Base-by-base conservation (phyloP, 306 rosid genomes). In the Alnus glutinosa region DNA sequence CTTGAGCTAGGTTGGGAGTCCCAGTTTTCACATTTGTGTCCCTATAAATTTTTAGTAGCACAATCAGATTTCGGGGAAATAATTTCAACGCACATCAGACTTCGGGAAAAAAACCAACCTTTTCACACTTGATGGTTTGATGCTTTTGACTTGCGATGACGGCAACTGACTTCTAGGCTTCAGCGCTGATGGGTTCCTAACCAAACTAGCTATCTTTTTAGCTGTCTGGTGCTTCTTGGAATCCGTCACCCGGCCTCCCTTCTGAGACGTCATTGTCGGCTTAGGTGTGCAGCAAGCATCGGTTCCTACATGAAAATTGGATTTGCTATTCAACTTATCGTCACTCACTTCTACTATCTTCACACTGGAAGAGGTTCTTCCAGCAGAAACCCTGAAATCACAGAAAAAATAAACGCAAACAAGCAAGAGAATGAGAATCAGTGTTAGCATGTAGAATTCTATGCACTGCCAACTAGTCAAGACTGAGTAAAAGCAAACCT, bases 221-320 rank as follows among this genome's bases (percentile, higher is more conserved):
- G 87, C 83, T 18, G 84, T 81, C 73, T 86, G 86, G 55, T 81
- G 88, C 83, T 89, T 90, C 86, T 87, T 95, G 68, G 93, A 84
- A 84, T 73, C 82, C 2, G 87, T 86, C 73, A 85, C 77, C 32
- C 80, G 19, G 80, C 55, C 78, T 71, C 75, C 88, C 83, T 85
- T 91, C 79, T 75, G 84, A 75, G 86, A 55, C 57, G 78, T 73
- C 80, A 71, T 49, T 70, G 80, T 19, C 55, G 90, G 91, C 13
- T 83, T 81, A 52, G 99, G 97, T 10, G 99, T 91, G 88, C 89
- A 87, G 88, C 89, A 87, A 55, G 81, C 93, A 77, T 86, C 93
- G 59, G 80, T 89, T 81, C 70, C 85, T 68, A 75, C 83, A 67
- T 83, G 89, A 86, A 34, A 76, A 32, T 28, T 50, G 37, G 73